Evolutionary conservation across 345 rosid genomes (phyloP), one percentile per base, ranked within the genome.

Genomic region (Aegle marmelos): DNA sequence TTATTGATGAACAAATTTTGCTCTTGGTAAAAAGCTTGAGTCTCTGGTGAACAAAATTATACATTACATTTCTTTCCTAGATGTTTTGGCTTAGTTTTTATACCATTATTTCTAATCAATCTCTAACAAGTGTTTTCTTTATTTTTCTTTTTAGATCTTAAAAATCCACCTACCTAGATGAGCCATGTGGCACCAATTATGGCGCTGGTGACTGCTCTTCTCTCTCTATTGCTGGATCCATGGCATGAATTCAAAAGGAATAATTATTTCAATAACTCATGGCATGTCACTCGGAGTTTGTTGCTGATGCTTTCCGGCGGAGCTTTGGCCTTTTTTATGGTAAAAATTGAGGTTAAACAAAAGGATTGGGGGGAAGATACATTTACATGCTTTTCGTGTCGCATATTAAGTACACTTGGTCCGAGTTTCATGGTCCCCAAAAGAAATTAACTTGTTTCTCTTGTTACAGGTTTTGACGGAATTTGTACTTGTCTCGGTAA

Each of bases 221-320:
- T 94, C 78, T 94, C 98, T 79, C 91, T 97, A 74, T 72, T 91
- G 73, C 80, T 97, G 80, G 99, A 97, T 87, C 99, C 99, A 67
- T 97, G 99, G 99, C 75, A 83, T 78, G 96, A 97, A 82, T 92
- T 97, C 74, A 82, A 78, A 67, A 75, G 39, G 63, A 90, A 89
- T 81, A 90, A 74, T 82, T 97, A 97, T 85, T 97, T 94, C 73
- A 86, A 97, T 80, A 97, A 78, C 87, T 84, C 94, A 34, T 81
- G 91, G 84, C 95, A 94, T 85, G 82, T 89, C 81, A 79, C 88
- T 68, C 90, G 93, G 81, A 97, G 98, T 88, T 91, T 92, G 88
- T 86, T 94, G 69, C 80, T 97, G 90, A 93, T 93, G 97, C 88
- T 97, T 82, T 89, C 94, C 79, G 98, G 99, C 79, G 99, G 99